Evolutionary conservation across 805 yeast genomes (phyloP).

Genomic region (Wickerhamiella lipophila): DNA sequence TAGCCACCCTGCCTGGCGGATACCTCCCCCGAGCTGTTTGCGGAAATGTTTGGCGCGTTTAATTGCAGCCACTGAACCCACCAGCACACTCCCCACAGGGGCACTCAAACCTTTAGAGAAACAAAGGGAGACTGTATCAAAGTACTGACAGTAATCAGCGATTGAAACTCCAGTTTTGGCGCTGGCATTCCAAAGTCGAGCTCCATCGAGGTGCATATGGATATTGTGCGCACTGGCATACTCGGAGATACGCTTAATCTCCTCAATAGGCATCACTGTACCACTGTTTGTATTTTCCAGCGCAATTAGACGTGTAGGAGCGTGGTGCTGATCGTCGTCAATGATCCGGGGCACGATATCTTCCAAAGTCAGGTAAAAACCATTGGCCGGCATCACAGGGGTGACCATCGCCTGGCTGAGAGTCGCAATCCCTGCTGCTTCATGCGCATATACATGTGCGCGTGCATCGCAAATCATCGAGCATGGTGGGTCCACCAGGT

Average conservation of each 20-base stretch:
- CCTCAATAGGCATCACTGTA: conserved; percentile 64
- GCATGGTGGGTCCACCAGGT: conserved; percentile 69
- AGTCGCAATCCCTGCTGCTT: conserved; percentile 85
- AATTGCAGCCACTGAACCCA: conserved; percentile 49
- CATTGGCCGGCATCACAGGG: conserved; percentile 67
- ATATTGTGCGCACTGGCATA: conserved; percentile 53
- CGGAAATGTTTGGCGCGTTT: conserved; percentile 70
- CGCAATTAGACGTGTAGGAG: conserved; percentile 76
- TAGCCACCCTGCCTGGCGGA: conserved; percentile 76
- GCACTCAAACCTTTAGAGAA: conserved; percentile 85
- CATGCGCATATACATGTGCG: conserved; percentile 70
- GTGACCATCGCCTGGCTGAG: conserved; percentile 85
- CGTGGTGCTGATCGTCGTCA: conserved; percentile 73
- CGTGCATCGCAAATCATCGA: conserved; percentile 77
- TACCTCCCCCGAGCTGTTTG: conserved; percentile 89
- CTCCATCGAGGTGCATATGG: conserved; percentile 80
- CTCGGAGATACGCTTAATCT: conserved; percentile 52
- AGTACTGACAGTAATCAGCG: conserved; percentile 55
- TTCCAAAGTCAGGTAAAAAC: conserved; percentile 62
- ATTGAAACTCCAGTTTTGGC: conserved; percentile 58
- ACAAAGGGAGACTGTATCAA: conserved; percentile 85
- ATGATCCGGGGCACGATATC: conserved; percentile 55
- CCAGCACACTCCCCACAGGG: conserved; percentile 81
- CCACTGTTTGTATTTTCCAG: conserved; percentile 88
- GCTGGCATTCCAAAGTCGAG: conserved; percentile 88